Base-by-base conservation (phyloP, 345 rosid genomes). In the Cardamine resedifolia region DNA sequence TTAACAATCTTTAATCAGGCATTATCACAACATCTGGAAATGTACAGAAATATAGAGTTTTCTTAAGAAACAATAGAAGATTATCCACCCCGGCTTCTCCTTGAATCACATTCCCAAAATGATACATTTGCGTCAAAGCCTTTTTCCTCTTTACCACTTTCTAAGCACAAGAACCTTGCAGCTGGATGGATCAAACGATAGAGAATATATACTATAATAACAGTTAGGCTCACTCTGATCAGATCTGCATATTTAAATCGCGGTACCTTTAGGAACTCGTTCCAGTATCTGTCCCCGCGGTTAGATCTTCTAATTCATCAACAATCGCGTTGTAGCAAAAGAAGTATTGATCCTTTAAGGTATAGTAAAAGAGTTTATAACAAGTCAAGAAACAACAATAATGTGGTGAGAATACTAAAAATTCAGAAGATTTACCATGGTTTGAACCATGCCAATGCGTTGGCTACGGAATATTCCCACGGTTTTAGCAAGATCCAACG, bases 391-490 rank as follows among this genome's bases (percentile, higher is more conserved):
- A 72, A 70, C 59, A 12, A 19, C 10, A 41, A 31, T 15, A 30
- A 30, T 30, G 33, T 26, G 28, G 28, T 23, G 26, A n/a, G n/a
- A n/a, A n/a, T n/a, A n/a, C 19, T 30, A 59, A 6, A 33, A 21
- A 8, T n/a, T n/a, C 27, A 4, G 36, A 74, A 69, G 64, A 51
- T 38, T 19, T 93, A 95, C 99, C 93, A 71, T 79, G 19, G 99
- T 90, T 82, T 95, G 89, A 76, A 95, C 97, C 99, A 95, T 91
- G 77, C 99, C 96, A 43, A 79, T 70, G 47, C 97, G 87, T 75
- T 95, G 99, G 61, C 89, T 84, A 60, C 99, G 88, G 72, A 95
- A 90, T 55, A 11, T 59, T 69, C 83, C 41, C 52, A 95, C 52
- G 3, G 97, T 95, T 58, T 80, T 75, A 78, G 86, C 85, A 64